Evolutionary conservation across 352 stramenopile genomes (phyloP).

Genomic region (Phytophthora sp.): DNA sequence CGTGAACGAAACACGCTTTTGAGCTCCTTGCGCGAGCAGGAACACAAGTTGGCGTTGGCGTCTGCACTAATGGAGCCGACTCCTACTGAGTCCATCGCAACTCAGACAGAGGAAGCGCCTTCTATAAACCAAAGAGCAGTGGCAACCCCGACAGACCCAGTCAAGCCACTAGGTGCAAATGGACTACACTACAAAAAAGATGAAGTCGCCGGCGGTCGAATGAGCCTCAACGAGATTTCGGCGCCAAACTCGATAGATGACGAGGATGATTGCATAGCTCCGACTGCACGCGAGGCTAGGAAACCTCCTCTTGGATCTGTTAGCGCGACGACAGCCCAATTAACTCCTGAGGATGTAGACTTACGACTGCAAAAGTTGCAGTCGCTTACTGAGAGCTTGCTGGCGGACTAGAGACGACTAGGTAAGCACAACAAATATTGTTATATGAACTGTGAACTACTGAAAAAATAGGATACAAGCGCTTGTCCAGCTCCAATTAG

Average conservation of each 20-base stretch:
- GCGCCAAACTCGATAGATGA: slow-evolving; percentile 14
- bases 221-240: slow-evolving; percentile 45
- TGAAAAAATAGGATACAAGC: slow-evolving; percentile 33
- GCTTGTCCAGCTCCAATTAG: neutral
- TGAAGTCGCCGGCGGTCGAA: slow-evolving; percentile 17
- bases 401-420: slow-evolving; percentile 46
- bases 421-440: slow-evolving; percentile 8
- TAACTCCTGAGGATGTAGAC: slow-evolving; percentile 40
- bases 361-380: slow-evolving; percentile 58
- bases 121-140: slow-evolving; percentile 16
- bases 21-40: slow-evolving; percentile 58
- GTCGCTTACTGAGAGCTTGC: slow-evolving; percentile 59
- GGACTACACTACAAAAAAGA: neutral
- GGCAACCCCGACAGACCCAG: slow-evolving; percentile 26
- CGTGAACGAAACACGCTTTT: slow-evolving; percentile 74
- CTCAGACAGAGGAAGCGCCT: slow-evolving; percentile 30
- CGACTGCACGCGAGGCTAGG: neutral
- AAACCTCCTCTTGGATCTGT: slow-evolving; percentile 6
- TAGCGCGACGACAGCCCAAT: slow-evolving; percentile 4
- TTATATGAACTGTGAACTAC: slow-evolving; percentile 31
- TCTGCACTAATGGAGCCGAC: slow-evolving; percentile 2
- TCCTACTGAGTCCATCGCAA: slow-evolving; percentile 13
- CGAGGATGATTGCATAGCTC: neutral
- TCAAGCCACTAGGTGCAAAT: neutral
- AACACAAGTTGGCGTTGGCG: slow-evolving; percentile 39